A percentile compares a stretch with the other conserved stretches of the same genome.
Evolutionary conservation across 2,329 filamentous ascomycete species (phyloP).

Genomic region (Sporothrix dimorphospora): DNA sequence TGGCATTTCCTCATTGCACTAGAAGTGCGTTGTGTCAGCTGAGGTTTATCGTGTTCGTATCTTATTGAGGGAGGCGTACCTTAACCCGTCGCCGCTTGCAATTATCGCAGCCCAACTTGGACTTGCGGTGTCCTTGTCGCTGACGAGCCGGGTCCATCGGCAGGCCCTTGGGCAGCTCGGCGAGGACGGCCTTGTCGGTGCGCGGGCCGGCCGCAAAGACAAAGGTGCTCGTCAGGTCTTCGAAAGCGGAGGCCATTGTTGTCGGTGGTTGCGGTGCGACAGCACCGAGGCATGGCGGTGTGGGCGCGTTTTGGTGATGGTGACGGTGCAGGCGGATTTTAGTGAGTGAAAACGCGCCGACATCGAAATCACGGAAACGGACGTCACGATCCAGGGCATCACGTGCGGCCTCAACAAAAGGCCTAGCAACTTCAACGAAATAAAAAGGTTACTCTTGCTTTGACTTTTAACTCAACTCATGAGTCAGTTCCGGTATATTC

Average conservation of each 20-base stretch:
- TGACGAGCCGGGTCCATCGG: slow-evolving; percentile 29
- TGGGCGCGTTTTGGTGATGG: neutral
- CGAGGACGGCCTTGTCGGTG: slow-evolving; percentile 27
- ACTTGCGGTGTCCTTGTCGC: slow-evolving; percentile 35
- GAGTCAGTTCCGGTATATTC: no score
- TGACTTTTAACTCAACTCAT: neutral
- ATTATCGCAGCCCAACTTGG: slow-evolving; percentile 34
- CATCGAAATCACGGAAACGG: neutral
- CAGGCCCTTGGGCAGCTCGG: slow-evolving; percentile 34
- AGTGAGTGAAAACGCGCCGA: neutral
- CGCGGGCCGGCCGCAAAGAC: slow-evolving; percentile 30
- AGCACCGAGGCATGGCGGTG: no score
- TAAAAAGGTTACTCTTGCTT: no score
- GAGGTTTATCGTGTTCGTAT: no score
- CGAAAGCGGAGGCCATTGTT: slow-evolving; percentile 25
- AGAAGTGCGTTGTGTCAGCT: neutral
- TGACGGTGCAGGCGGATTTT: neutral
- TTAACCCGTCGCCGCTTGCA: slow-evolving; percentile 37
- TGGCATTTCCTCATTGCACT: slow-evolving; percentile 35
- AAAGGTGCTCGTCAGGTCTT: slow-evolving; percentile 34
- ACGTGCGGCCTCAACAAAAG: neutral
- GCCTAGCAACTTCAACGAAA: neutral
- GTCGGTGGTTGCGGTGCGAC: neutral
- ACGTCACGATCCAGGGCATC: slow-evolving; percentile 1
- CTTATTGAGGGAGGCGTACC: slow-evolving; percentile 19